These are phyloP conservation scores for Ustilago trichophora DNA, from an alignment of 1,284 basidiomycete genomes.

Conservation along the genomic window DNA sequence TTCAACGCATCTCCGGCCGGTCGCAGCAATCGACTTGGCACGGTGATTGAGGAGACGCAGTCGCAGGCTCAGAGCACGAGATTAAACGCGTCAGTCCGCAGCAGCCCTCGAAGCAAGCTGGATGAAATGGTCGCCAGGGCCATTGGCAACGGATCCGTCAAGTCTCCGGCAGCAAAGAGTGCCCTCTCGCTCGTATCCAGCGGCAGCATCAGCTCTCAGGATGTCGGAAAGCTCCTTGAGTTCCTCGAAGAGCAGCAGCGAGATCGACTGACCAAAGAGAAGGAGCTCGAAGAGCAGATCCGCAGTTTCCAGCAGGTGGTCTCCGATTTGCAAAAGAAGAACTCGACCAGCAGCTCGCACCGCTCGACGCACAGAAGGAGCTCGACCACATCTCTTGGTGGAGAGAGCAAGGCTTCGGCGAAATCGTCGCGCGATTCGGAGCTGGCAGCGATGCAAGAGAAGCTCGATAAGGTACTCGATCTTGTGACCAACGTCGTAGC, in stretches of 20 bases:
- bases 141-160: slow-evolving; percentile 12
- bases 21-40: slow-evolving; percentile 35
- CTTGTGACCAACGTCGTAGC: slow-evolving; percentile 49
- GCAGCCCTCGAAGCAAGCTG: slow-evolving; percentile 27
- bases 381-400: slow-evolving; percentile 13
- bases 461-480: slow-evolving; percentile 53
- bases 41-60: slow-evolving; percentile 54
- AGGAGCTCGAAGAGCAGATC: slow-evolving; percentile 52
- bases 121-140: slow-evolving; percentile 17
- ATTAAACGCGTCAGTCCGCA: slow-evolving; percentile 36
- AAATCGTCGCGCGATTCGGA: slow-evolving; percentile 30
- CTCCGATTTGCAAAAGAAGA: slow-evolving; percentile 42
- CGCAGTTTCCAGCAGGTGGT: slow-evolving; percentile 47
- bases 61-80: slow-evolving; percentile 50
- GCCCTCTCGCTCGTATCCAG: slow-evolving; percentile 36
- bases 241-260: slow-evolving; percentile 52
- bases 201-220: slow-evolving; percentile 48
- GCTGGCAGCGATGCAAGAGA: slow-evolving; percentile 54
- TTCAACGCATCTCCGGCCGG: slow-evolving; percentile 15
- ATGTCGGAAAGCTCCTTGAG: slow-evolving; percentile 48
- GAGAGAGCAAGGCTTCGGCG: slow-evolving; percentile 18
- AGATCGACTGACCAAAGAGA: slow-evolving; percentile 36
- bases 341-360: slow-evolving; percentile 21
- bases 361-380: slow-evolving; percentile 7
- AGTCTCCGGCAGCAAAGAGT: slow-evolving; percentile 16